These are phyloP conservation scores for Calocybe indica DNA, from an alignment of 768 basidiomycete species.

Conservation along the genomic window DNA sequence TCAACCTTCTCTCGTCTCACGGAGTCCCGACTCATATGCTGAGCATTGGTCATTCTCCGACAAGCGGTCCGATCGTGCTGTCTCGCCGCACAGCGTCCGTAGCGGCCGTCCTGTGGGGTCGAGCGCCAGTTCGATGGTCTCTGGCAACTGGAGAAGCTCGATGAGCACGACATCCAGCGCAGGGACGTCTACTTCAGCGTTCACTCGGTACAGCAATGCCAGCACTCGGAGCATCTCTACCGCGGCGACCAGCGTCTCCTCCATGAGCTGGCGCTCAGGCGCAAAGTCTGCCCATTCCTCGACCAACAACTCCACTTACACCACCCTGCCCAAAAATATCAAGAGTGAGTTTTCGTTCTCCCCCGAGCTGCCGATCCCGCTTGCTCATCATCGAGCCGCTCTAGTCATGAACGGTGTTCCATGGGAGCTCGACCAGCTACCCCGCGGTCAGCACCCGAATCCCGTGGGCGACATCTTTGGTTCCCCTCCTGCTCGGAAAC, in stretches of 20 bases:
- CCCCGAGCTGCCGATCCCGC: constrained; percentile 4
- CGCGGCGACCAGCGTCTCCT: constrained; percentile 74
- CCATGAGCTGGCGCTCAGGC: constrained; percentile 65
- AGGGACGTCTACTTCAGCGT: constrained; percentile 62
- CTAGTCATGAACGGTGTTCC: constrained; percentile 75
- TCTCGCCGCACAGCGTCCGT: constrained; percentile 57
- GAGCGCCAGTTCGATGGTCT: constrained; percentile 56
- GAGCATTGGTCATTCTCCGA: constrained; percentile 30
- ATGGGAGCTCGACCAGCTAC: constrained; percentile 66
- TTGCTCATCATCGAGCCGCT: constrained; percentile 5
- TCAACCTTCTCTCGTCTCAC: constrained; percentile 15
- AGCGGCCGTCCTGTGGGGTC: constrained; percentile 47
- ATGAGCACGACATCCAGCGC: constrained; percentile 66
- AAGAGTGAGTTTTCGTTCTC: constrained; percentile 55
- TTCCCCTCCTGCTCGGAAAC: constrained; percentile 54
- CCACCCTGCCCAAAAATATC: constrained; percentile 60
- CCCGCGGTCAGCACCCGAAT: constrained; percentile 57
- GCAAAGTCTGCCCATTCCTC: constrained; percentile 24
- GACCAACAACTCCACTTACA: constrained; percentile 15
- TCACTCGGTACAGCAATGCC: constrained; percentile 76
- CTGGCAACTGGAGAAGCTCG: constrained; percentile 76
- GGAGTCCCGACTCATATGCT: constrained; percentile 16
- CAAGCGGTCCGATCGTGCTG: constrained; percentile 33
- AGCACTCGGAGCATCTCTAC: constrained; percentile 73
- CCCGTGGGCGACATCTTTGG: constrained; percentile 61